Evolutionary conservation across 2,329 filamentous ascomycete species (phyloP), one percentile per base, ranked within the genome.

Genomic region (Microdochium nivale): DNA sequence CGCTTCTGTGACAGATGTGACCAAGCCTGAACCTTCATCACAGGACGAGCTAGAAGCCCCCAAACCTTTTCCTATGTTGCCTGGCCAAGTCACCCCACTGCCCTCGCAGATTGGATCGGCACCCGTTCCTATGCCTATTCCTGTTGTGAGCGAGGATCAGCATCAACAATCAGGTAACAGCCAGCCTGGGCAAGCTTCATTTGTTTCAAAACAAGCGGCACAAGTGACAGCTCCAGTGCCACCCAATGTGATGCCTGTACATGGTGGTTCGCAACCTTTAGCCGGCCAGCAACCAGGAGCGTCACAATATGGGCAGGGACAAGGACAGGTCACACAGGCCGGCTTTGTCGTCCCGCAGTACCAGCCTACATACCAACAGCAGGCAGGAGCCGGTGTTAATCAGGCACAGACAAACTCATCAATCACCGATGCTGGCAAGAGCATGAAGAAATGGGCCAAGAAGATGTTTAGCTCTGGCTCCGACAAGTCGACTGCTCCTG

Each of bases 381-480:
- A 21, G 23, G 19, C 40, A 19, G 21, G 2, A 11, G 3, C 10
- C 40, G 23, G 5, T 24, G 59, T 58, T 32, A 58, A 53, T 32
- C 59, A 58, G 11, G 43, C 58, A 9, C 60, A 60, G 25, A 55
- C 61, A 7, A 25, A 56, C 3, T 52, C 55, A 4, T 56, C 56
- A 11, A 33, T 62, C 16, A 51, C 56, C 1, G 59, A 56, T 24
- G 60, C 57, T 50, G 60, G 61, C 2, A 63, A 62, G 47, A 59
- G 59, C 8, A 52, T 65, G 53, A 65, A 63, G 56, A 64, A 65
- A 54, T 65, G 60, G 61, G 61, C 58, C 2, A 64, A 61, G 52
- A 63, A 63, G 48, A 56, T 60, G 23, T 60, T 56, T 25, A 64
- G 56, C 47, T 56, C 59, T 11, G 52, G 55, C 1, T 4, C 64